Conservation (phyloP, 2,329 filamentous ascomycete genomes). For the Penicillium fuscoglaucum region DNA sequence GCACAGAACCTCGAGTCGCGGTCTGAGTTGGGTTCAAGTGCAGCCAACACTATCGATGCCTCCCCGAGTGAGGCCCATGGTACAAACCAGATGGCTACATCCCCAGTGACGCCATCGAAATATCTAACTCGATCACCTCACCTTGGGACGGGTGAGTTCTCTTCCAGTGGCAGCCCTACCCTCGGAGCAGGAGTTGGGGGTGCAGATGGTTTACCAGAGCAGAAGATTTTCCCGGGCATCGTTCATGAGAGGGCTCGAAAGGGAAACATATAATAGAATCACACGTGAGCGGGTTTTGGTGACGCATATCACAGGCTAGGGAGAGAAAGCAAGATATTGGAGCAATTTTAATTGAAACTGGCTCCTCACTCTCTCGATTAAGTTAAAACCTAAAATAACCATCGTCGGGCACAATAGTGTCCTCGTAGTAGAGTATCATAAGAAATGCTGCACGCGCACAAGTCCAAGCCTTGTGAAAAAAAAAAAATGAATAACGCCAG, state of each 20-base stretch:
- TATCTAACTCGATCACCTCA: constrained; percentile 7
- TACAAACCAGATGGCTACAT: not conserved
- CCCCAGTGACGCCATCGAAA: constrained; percentile 3
- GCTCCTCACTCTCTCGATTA: not conserved
- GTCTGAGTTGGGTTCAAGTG: not conserved
- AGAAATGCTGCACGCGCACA: not conserved
- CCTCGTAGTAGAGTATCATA: not conserved
- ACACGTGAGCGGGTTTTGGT: not conserved
- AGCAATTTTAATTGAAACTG: not conserved
- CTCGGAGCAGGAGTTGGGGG: constrained; percentile 10
- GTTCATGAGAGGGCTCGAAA: constrained; percentile 42
- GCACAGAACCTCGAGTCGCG: not conserved
- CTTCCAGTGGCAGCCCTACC: constrained; percentile 4
- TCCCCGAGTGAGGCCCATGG: not conserved
- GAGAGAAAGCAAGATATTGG: not conserved
- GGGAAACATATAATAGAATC: constrained; percentile 20
- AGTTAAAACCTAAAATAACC: not conserved
- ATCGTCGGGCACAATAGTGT: not conserved
- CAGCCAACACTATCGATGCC: not conserved
- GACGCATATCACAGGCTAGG: not conserved
- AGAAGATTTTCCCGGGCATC: constrained; percentile 46
- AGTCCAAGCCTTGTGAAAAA: not conserved
- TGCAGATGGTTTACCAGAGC: constrained; percentile 31
- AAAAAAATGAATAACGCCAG: not conserved
- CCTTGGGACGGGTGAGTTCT: constrained; percentile 12